Percentiles rank a stretch among this genome's conserved stretches.
phyloP scores from a whole-genome alignment of 805 yeast genomes.

The Kuraishia ogatae region DNA sequence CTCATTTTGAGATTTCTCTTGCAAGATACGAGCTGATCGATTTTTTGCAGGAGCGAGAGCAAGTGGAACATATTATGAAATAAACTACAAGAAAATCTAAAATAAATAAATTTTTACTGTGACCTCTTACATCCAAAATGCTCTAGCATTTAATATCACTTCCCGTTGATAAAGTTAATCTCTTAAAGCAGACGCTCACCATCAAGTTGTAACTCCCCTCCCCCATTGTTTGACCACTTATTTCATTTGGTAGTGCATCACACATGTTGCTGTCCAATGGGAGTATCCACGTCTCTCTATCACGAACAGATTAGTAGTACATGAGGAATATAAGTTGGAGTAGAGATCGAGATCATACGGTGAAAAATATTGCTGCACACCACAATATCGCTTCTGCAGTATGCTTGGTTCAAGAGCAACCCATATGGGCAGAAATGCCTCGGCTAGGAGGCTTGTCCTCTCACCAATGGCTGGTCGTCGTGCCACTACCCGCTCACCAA shows the following conservation, averaged over 20 bases:
- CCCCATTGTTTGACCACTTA: background rate
- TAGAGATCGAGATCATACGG: background rate
- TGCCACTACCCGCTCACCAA: background rate
- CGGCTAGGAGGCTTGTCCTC: background rate
- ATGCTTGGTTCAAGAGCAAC: background rate
- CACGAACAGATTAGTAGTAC: background rate
- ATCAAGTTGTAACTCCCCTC: too few species aligned
- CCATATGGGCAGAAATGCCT: background rate
- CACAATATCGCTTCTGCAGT: background rate
- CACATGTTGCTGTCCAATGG: background rate
- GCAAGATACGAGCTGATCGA: background rate
- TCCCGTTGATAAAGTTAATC: too few species aligned
- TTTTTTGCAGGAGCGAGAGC: too few species aligned
- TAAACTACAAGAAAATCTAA: too few species aligned
- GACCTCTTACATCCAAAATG: too few species aligned
- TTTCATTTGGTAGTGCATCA: background rate
- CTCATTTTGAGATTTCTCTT: background rate
- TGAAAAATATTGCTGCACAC: background rate
- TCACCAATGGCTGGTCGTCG: background rate
- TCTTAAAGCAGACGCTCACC: background rate
- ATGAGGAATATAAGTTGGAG: background rate
- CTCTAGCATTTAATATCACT: too few species aligned
- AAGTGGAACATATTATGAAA: too few species aligned
- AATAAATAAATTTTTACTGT: too few species aligned
- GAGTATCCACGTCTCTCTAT: background rate